These are phyloP conservation scores for Gossypium aridum DNA, from an alignment of 441 rosid species.

Conservation along the genomic window DNA sequence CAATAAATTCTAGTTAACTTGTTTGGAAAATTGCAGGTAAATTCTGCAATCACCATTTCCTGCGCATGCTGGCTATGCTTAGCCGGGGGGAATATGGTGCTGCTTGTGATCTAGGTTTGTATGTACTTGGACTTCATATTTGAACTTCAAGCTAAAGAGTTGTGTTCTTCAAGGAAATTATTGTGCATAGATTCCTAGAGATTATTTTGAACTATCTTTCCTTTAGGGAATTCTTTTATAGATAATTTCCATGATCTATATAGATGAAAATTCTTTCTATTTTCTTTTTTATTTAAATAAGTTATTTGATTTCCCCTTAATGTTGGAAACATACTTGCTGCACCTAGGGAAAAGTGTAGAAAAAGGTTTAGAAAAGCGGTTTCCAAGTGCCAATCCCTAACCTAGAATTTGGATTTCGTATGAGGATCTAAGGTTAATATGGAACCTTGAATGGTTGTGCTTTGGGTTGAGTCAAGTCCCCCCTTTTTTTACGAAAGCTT, in stretches of 20 bases:
- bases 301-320: background rate
- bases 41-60: conserved; percentile 91
- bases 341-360: background rate
- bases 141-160: background rate
- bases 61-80: conserved; percentile 64
- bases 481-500: no score
- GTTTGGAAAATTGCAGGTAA: conserved; percentile 44
- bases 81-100: conserved; percentile 74
- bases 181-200: background rate
- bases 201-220: background rate
- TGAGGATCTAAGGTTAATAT: background rate
- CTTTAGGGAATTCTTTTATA: background rate
- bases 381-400: background rate
- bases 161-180: background rate
- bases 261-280: background rate
- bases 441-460: background rate
- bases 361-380: background rate
- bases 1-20: background rate
- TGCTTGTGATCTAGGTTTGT: conserved; percentile 55
- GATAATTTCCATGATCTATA: background rate
- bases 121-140: background rate
- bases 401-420: background rate
- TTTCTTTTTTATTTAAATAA: background rate
- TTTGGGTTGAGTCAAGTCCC: background rate
- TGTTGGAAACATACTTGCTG: background rate